Conservation (phyloP, 805 yeast genomes). For the Schwanniomyces occidentalis region DNA sequence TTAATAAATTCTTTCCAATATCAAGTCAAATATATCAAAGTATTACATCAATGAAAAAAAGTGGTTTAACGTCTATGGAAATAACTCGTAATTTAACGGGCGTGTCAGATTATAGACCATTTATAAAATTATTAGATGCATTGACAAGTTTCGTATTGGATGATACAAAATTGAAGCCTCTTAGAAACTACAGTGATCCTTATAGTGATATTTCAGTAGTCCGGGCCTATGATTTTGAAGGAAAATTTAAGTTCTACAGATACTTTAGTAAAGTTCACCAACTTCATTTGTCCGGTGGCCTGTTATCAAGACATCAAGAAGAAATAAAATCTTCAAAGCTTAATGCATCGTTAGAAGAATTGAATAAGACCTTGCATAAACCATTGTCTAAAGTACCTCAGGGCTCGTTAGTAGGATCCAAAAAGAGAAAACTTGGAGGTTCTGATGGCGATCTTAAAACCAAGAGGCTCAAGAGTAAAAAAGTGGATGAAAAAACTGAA, state of each 20-base stretch:
- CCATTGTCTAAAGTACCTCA: slow-evolving; percentile 27
- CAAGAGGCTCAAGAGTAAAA: slow-evolving; percentile 6
- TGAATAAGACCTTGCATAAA: slow-evolving; percentile 14
- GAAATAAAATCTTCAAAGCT: slow-evolving; percentile 2
- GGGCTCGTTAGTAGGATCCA: slow-evolving; percentile 16
- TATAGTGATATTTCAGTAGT: slow-evolving; percentile 41
- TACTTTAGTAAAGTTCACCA: slow-evolving; percentile 30
- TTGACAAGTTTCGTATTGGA: slow-evolving; percentile 42
- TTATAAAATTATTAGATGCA: slow-evolving; percentile 51
- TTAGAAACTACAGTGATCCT: slow-evolving; percentile 26
- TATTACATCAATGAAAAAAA: slow-evolving; percentile 37
- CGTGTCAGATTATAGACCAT: slow-evolving; percentile 48
- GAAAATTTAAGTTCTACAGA: slow-evolving; percentile 71
- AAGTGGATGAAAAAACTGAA: slow-evolving; percentile 1
- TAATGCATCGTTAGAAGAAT: slow-evolving; percentile 3
- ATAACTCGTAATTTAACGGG: slow-evolving; percentile 56
- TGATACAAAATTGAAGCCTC: slow-evolving; percentile 22
- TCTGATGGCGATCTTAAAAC: neutral
- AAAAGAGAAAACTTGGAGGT: slow-evolving; percentile 14
- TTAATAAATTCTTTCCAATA: slow-evolving; percentile 61
- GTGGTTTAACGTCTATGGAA: slow-evolving; percentile 64
- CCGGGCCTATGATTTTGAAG: slow-evolving; percentile 69
- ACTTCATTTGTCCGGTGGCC: slow-evolving; percentile 1
- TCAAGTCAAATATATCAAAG: slow-evolving; percentile 62
- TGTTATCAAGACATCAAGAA: too few relatives aligned